Base-by-base conservation (phyloP, 2,329 filamentous ascomycete species). In the Calonectria fujianensis region DNA sequence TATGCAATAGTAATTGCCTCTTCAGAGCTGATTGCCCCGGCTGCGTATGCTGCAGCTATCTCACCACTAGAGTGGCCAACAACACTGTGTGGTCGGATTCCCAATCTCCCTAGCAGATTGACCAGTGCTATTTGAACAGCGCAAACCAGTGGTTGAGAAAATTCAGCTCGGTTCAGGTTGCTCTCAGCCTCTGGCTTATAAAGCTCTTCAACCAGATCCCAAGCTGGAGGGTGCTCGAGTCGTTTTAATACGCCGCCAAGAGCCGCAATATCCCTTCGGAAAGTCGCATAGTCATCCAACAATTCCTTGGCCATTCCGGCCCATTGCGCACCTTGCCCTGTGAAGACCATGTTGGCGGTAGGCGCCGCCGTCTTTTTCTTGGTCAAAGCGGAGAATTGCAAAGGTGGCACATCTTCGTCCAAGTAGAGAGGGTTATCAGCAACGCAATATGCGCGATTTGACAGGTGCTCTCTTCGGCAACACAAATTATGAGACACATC, bases 131-230 rank as follows among this genome's bases (percentile, higher is more conserved):
- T 83, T 75, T 91, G 90, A 0, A 92, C 52, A 0, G 89, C 89
- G 0, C 89, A 90, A 72, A 87, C 90, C 0, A 90, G 78, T 0
- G 90, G 88, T 75, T 91, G 89, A 0, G 88, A 85, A 29, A 90
- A 75, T 6, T 84, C 83, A 0, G 87, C 85, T 29, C 83, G 77
- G 20, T 35, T 20, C 9, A 83, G 65, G 3, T 75, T 73, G 1
- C 74, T 77, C 10, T 70, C 65, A 2, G 65, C 39, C 2, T 74
- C 72, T 9, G 74, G 67, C 13, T 66, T 70, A 13, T 74, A 61
- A 7, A 83, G 73, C 74, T 84, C 78, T 4, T 82, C 79, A 11
- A 31, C 27, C 4, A 84, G 59, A 1, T 69, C 74, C 83, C 83
- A 85, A 0, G 69, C 35, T 6, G 79, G 83, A 4, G 70, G 52